Evolutionary conservation across 345 rosid species (phyloP).

Genomic region (Microcos paniculata): DNA sequence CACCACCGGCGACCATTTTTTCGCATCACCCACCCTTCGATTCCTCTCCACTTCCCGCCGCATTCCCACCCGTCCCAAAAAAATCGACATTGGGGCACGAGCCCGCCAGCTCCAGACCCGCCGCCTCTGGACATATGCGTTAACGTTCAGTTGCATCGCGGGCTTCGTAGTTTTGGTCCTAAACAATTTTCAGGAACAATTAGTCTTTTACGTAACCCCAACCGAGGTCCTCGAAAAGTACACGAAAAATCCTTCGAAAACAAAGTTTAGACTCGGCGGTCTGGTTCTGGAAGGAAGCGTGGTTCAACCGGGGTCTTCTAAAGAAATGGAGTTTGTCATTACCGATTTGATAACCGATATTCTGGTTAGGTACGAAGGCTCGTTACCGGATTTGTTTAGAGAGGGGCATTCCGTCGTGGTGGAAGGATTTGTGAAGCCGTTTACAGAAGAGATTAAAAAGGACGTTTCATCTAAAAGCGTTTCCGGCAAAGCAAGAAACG

Average conservation of each 20-base stretch:
- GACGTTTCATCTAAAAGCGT: constrained; percentile 49
- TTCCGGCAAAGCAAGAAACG: constrained; percentile 65
- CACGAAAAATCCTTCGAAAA: constrained; percentile 59
- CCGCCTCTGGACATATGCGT: constrained; percentile 86
- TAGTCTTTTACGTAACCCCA: constrained; percentile 87
- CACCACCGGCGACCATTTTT: not conserved
- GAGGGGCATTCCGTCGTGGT: constrained; percentile 96
- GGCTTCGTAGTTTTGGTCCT: constrained; percentile 86
- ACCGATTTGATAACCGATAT: constrained; percentile 89
- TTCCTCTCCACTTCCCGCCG: constrained; percentile 67
- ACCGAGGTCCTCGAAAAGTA: constrained; percentile 82
- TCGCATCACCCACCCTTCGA: constrained; percentile 33
- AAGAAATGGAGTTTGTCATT: constrained; percentile 83
- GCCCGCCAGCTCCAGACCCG: constrained; percentile 93
- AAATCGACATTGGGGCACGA: constrained; percentile 72
- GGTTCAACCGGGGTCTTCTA: constrained; percentile 61
- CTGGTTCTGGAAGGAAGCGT: constrained; percentile 95
- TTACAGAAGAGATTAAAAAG: constrained; percentile 56
- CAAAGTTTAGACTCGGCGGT: constrained; percentile 80
- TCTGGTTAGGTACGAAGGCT: constrained; percentile 72
- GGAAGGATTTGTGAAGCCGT: constrained; percentile 87
- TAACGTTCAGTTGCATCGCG: constrained; percentile 83
- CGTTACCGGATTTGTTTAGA: constrained; percentile 84
- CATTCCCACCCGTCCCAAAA: constrained; percentile 51
- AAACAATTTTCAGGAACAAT: constrained; percentile 81